Evolutionary conservation across 2,329 filamentous ascomycete species (phyloP).

Genomic region (Nemania bipapillata): DNA sequence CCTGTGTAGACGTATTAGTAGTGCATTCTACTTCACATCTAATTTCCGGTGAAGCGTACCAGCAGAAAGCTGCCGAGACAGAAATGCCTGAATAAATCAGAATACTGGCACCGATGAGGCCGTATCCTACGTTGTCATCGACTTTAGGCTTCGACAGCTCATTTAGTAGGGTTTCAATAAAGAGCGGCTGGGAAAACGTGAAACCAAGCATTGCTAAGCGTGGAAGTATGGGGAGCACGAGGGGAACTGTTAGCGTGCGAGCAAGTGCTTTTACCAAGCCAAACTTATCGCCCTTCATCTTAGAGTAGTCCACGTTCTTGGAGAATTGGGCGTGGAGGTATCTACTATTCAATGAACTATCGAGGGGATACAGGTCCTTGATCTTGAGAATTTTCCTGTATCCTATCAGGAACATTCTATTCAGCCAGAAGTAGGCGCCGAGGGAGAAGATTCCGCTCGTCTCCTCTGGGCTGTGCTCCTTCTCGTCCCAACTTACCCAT

Average conservation of each 20-base stretch:
- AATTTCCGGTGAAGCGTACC: slow-evolving; percentile 44
- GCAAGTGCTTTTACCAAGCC: slow-evolving; percentile 32
- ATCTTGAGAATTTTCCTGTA: slow-evolving; percentile 51
- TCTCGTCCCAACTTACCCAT: slow-evolving; percentile 54
- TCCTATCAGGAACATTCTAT: slow-evolving; percentile 52
- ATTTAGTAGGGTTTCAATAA: slow-evolving; percentile 49
- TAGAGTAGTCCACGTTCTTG: slow-evolving; percentile 28
- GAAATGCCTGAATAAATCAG: slow-evolving; percentile 58
- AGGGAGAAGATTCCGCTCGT: slow-evolving; percentile 49
- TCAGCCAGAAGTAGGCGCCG: slow-evolving; percentile 51
- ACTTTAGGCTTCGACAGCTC: slow-evolving; percentile 46
- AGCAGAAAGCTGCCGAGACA: slow-evolving; percentile 55
- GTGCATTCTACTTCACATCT: not conserved
- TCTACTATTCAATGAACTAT: slow-evolving; percentile 38
- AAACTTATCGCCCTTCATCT: slow-evolving; percentile 33
- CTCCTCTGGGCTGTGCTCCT: slow-evolving; percentile 55
- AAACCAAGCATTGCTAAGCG: slow-evolving; percentile 48
- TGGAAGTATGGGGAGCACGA: slow-evolving; percentile 46
- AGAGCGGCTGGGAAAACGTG: slow-evolving; percentile 52
- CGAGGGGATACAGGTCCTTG: slow-evolving; percentile 52
- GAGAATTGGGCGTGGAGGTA: slow-evolving; percentile 39
- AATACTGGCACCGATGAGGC: slow-evolving; percentile 57
- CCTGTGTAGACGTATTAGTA: not conserved
- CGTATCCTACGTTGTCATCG: slow-evolving; percentile 52
- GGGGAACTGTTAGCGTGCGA: slow-evolving; percentile 35